Evolutionary conservation across 2,329 filamentous ascomycete genomes (phyloP).

Genomic region (Penicillium sp.): DNA sequence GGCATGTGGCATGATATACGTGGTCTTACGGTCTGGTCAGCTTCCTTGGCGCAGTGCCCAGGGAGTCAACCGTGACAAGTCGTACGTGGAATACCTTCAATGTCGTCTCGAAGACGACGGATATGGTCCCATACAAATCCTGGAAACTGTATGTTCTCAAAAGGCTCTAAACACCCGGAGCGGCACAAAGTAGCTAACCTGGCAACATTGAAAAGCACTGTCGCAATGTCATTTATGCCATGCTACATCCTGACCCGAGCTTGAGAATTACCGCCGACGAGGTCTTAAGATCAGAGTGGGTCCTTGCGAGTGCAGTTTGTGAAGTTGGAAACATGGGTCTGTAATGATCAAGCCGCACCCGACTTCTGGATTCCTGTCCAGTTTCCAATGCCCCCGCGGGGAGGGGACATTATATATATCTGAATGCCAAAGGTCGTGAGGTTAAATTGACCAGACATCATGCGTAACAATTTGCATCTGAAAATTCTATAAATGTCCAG

Average conservation of each 20-base stretch:
- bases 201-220: neutral
- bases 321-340: constrained; percentile 5
- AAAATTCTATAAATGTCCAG: too few relatives aligned
- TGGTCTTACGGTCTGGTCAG: neutral
- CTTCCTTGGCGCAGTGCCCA: constrained; percentile 5
- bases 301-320: constrained; percentile 3
- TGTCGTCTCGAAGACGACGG: constrained; percentile 1
- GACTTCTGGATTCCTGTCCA: too few relatives aligned
- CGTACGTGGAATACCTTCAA: constrained; percentile 4
- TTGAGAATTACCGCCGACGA: constrained; percentile 9
- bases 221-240: constrained; percentile 11
- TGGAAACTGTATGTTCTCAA: constrained; percentile 6
- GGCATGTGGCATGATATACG: constrained; percentile 9
- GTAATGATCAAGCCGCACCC: neutral
- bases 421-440: too few relatives aligned
- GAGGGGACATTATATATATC: too few relatives aligned
- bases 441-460: too few relatives aligned
- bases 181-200: neutral
- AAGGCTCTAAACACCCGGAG: too few relatives aligned
- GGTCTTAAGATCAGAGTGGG: constrained; percentile 9
- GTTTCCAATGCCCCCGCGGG: too few relatives aligned
- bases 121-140: constrained; percentile 1
- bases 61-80: neutral
- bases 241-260: constrained; percentile 6
- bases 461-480: too few relatives aligned